phyloP scores from a whole-genome alignment of 495 filamentous ascomycete species.

The Podospora australis region DNA sequence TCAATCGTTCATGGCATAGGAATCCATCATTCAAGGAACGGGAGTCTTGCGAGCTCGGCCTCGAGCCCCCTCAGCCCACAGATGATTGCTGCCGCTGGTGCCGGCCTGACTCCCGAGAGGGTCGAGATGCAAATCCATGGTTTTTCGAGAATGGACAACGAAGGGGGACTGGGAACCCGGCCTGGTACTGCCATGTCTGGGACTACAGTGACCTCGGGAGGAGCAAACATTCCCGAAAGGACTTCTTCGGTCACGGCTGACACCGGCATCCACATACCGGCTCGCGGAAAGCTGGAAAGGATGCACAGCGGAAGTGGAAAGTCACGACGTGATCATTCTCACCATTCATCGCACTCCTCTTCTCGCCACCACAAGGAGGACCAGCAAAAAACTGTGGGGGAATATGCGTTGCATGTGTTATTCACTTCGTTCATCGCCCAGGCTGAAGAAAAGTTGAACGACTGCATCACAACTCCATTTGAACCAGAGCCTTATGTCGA shows the following conservation, averaged over 20 bases:
- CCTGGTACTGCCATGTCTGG: constrained; percentile 39
- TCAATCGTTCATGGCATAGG: constrained; percentile 92
- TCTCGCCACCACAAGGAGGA: constrained; percentile 61
- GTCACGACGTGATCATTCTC: constrained; percentile 61
- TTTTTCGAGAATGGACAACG: constrained; percentile 38
- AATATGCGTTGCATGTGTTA: constrained; percentile 93
- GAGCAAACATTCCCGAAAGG: constrained; percentile 29
- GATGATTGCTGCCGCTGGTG: constrained; percentile 64
- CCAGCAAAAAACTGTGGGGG: constrained; percentile 79
- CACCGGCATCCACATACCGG: constrained; percentile 13
- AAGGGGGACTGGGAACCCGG: constrained; percentile 28
- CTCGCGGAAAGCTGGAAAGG: constrained; percentile 51
- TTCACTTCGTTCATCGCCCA: constrained; percentile 86
- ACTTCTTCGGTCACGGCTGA: constrained; percentile 24
- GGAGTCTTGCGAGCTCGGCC: constrained; percentile 53
- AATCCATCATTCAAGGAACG: constrained; percentile 86
- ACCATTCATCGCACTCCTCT: constrained; percentile 78
- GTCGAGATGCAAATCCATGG: constrained; percentile 36
- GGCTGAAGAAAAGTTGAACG: constrained; percentile 88
- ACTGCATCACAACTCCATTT: constrained; percentile 66
- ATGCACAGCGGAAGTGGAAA: constrained; percentile 62
- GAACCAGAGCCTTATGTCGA: constrained; percentile 78
- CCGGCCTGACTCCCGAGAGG: constrained; percentile 38
- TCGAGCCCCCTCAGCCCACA: constrained; percentile 79
- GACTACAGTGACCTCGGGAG: constrained; percentile 29